Evolutionary conservation across 2,329 filamentous ascomycete genomes (phyloP), one percentile per base, ranked within the genome.

Genomic region (Trichoderma endophyticum): DNA sequence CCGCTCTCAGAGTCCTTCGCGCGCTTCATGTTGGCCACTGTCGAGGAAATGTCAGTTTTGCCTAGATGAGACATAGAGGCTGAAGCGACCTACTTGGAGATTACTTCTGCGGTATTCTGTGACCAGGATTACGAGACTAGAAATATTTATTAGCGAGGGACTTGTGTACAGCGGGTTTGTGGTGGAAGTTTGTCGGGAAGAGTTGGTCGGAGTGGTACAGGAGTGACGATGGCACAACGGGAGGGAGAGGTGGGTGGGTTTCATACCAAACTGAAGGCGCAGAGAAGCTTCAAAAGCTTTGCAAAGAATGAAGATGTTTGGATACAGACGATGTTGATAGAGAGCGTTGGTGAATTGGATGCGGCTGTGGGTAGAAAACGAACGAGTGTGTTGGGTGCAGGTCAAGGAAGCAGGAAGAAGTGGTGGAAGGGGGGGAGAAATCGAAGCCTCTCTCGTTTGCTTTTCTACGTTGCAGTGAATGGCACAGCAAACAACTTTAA

Each of bases 1-100:
- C 73, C 77, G 59, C 77, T 76, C 61, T 79, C 78, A 51, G 72
- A 61, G 70, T 79, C 78, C 72, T 77, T 78, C 73, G 77, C 75
- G 48, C 70, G 77, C 73, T 77, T 78, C 74, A 77, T 76, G 39
- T 72, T 73, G 59, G 77, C 73, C 76, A 79, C 78, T 80, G 28
- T 26, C 9, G 21, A 51, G 11, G 28, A n/a, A 34, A 11, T 60
- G 61, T 79, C 66, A 79, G 74, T 32, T 26, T 18, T 36, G 32
- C n/a, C 7, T 3, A 21, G 6, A 39, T 26, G 28, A 18, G 24
- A 21, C 32, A 6, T 43, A 1, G n/a, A 15, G 65, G 32, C 6
- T 43, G 51, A 60, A n/a, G 21, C 28, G 34, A 36, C 57, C 48
- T 39, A 57, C 67, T 68, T 62, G 43, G 34, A 18, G 54, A 66